A percentile compares a stretch with the other conserved stretches of the same genome.
Evolutionary conservation across 148 eudicot species (phyloP).

Genomic region (Camellia lanceoleosa): DNA sequence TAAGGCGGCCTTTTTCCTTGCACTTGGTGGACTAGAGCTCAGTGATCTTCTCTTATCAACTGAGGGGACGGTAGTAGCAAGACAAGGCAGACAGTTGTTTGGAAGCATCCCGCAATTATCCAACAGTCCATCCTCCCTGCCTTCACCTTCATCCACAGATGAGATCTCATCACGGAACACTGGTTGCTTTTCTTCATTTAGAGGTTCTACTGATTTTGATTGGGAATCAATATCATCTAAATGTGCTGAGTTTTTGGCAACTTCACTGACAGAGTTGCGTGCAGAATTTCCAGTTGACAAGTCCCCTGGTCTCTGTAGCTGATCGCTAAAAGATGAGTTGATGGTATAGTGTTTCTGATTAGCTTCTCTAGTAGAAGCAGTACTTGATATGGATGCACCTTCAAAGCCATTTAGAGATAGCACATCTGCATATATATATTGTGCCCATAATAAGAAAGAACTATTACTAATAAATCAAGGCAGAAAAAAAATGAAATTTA

Average conservation of each 20-base stretch:
- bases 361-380: constrained; percentile 31
- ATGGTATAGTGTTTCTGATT: constrained; percentile 21
- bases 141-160: constrained; percentile 49
- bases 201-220: constrained; percentile 21
- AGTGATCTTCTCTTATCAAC: constrained; percentile 74
- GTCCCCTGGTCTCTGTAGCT: constrained; percentile 25
- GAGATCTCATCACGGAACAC: constrained; percentile 63
- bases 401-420: constrained; percentile 51
- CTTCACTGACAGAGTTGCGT: constrained; percentile 46
- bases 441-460: neutral
- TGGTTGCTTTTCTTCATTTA: constrained; percentile 40
- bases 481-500: constrained; percentile 5
- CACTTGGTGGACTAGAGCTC: constrained; percentile 62
- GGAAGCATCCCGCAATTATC: constrained; percentile 74
- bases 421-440: constrained; percentile 43
- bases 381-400: constrained; percentile 32
- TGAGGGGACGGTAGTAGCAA: constrained; percentile 57
- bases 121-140: constrained; percentile 49
- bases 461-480: neutral
- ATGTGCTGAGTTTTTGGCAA: constrained; percentile 36
- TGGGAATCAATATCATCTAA: constrained; percentile 18
- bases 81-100: constrained; percentile 78
- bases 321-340: constrained; percentile 18
- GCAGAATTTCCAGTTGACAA: constrained; percentile 42
- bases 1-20: constrained; percentile 59